A percentile compares a stretch with the other conserved stretches of the same genome.
phyloP scores from a whole-genome alignment of 2,329 filamentous ascomycete species.

The Penicillium brevicompactum region DNA sequence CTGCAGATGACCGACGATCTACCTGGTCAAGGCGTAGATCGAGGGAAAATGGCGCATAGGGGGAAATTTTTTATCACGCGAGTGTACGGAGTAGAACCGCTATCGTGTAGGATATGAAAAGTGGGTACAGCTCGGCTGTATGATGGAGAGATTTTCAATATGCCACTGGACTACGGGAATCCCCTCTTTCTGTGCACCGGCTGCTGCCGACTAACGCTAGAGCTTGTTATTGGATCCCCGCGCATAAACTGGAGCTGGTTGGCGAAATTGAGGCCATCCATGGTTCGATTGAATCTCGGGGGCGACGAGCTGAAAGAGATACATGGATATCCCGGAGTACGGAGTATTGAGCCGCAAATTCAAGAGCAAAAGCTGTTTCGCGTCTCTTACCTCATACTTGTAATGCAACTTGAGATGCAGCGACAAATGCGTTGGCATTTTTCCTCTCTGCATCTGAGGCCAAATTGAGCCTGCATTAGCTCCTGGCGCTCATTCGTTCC shows the following conservation, averaged over 20 bases:
- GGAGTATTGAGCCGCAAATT: not conserved
- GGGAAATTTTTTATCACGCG: slow-evolving; percentile 5
- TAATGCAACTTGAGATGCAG: not conserved
- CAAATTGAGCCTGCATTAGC: slow-evolving; percentile 27
- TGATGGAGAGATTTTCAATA: not conserved
- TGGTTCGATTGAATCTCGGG: slow-evolving; percentile 11
- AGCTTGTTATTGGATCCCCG: not conserved
- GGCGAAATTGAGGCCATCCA: slow-evolving; percentile 8
- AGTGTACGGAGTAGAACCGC: not conserved
- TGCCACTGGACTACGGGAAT: slow-evolving; percentile 9
- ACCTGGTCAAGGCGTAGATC: slow-evolving; percentile 11
- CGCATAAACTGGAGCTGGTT: not conserved
- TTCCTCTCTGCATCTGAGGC: slow-evolving; percentile 15
- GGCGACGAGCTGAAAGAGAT: not conserved
- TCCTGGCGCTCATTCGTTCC: slow-evolving; percentile 17
- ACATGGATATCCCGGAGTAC: not conserved
- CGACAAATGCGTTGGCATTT: slow-evolving; percentile 25
- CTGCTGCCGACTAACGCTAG: slow-evolving; percentile 6
- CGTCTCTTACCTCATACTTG: slow-evolving; percentile 5
- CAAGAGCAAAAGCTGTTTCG: not conserved
- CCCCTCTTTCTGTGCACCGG: slow-evolving; percentile 2
- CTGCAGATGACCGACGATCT: slow-evolving; percentile 22
- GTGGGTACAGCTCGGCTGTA: slow-evolving; percentile 1
- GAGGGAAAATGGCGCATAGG: slow-evolving; percentile 8
- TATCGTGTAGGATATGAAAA: not conserved